Evolutionary conservation across 768 basidiomycete genomes (phyloP), one percentile per base, ranked within the genome.

Genomic region (Piloderma croceum): DNA sequence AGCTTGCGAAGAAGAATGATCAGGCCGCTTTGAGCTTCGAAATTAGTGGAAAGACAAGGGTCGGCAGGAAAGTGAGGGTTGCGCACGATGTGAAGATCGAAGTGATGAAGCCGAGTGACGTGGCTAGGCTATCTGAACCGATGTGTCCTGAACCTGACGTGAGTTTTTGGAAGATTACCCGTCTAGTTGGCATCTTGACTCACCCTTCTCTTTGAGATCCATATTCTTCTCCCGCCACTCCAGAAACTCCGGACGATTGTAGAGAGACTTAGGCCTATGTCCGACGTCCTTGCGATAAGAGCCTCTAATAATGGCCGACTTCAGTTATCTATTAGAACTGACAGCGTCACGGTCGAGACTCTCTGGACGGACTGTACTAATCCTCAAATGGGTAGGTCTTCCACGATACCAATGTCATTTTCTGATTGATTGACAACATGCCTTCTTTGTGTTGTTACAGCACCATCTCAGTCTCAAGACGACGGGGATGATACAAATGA

Each of bases 131-230:
- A 41, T 71, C 66, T 20, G 90, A 92, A 56, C 90, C 90, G 2
- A 59, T 87, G 49, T 92, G 90, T 54, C 90, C 90, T 1, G 81
- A 85, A 22, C 87, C 90, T 12, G 85, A 92, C 44, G 90, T 89
- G 49, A 49, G 76, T 66, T 11, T 5, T 21, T 12, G 24, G 25
- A n/a, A 22, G 15, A 27, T 32, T 31, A 18, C 18, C 36, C 23
- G 20, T 21, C 25, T 22, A 9, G 6, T 13, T 9, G 34, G 34
- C 17, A 35, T 13, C 12, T 9, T 19, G 34, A 9, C 20, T 35
- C 10, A 35, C 20, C 12, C 20, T 9, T 19, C 34, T 10, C 10
- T 9, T 10, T 10, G 29, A 92, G 90, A 69, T 87, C 11, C 84
- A 87, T 48, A 79, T 91, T 35, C 58, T 90, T 17, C 65, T 90